Evolutionary conservation across 75 land plant species (phyloP).

Genomic region (Sequoiadendron giganteum): DNA sequence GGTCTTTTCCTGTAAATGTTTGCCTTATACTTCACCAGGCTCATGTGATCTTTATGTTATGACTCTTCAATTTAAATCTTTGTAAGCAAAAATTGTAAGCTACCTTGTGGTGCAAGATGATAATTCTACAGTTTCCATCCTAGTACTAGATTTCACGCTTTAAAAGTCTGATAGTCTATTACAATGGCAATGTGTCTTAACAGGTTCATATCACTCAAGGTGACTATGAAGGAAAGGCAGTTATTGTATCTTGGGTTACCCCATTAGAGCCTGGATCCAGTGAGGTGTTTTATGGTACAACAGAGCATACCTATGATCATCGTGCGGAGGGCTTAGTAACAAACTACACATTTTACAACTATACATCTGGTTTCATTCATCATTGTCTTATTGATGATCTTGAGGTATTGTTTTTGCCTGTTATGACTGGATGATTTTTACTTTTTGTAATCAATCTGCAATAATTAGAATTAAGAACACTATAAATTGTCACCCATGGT

Average conservation of each 20-base stretch:
- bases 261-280: constrained; percentile 44
- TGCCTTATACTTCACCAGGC: neutral
- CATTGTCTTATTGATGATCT: constrained; percentile 41
- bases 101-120: neutral
- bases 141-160: neutral
- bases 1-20: neutral
- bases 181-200: neutral
- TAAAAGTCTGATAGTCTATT: neutral
- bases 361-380: constrained; percentile 69
- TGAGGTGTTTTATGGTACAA: constrained; percentile 62
- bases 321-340: constrained; percentile 29
- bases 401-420: constrained; percentile 14
- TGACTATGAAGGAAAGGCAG: constrained; percentile 79
- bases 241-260: constrained; percentile 88
- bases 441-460: neutral
- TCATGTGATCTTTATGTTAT: neutral
- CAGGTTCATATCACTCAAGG: constrained; percentile 96
- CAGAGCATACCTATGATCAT: constrained; percentile 28
- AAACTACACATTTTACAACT: constrained; percentile 53
- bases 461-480: neutral
- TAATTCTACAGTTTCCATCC: neutral
- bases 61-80: neutral
- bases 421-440: neutral
- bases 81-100: neutral
- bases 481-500: neutral